Conservation (phyloP, 2,329 filamentous ascomycete species). For the Lasiodiplodia sp. region DNA sequence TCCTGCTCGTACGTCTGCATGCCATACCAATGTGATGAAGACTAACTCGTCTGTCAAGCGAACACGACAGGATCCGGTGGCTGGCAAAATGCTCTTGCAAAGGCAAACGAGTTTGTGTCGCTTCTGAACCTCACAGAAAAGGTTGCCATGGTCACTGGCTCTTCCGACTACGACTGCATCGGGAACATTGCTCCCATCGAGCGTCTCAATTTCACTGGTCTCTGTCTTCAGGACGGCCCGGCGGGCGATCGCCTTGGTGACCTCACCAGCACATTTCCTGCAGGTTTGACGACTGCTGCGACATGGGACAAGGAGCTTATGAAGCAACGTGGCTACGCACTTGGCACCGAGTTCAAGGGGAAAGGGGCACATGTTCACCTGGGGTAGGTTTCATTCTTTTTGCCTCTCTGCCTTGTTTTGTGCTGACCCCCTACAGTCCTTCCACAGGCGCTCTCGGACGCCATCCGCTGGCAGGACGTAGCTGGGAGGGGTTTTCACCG, state of each 20-base stretch:
- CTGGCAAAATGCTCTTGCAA: conserved; percentile 46
- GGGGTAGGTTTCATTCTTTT: conserved; percentile 35
- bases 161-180: conserved; percentile 32
- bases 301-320: conserved; percentile 49
- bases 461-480: conserved; percentile 52
- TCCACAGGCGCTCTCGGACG: conserved; percentile 54
- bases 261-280: conserved; percentile 47
- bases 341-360: conserved; percentile 42
- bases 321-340: conserved; percentile 41
- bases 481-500: conserved; percentile 58
- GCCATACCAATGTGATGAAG: background rate
- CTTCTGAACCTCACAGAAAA: conserved; percentile 49
- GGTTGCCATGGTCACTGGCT: conserved; percentile 42
- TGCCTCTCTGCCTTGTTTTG: background rate
- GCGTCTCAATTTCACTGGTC: conserved; percentile 47
- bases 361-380: conserved; percentile 52
- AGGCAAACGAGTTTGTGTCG: conserved; percentile 45
- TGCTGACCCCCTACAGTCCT: conserved; percentile 34
- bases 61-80: conserved; percentile 34
- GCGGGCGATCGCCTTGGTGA: conserved; percentile 32
- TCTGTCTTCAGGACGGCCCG: conserved; percentile 51
- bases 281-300: conserved; percentile 47
- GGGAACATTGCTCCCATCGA: conserved; percentile 46
- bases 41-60: background rate
- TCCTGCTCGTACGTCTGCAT: background rate